These are phyloP conservation scores for Terfezia claveryi DNA, from an alignment of 495 filamentous ascomycete species.

Conservation along the genomic window DNA sequence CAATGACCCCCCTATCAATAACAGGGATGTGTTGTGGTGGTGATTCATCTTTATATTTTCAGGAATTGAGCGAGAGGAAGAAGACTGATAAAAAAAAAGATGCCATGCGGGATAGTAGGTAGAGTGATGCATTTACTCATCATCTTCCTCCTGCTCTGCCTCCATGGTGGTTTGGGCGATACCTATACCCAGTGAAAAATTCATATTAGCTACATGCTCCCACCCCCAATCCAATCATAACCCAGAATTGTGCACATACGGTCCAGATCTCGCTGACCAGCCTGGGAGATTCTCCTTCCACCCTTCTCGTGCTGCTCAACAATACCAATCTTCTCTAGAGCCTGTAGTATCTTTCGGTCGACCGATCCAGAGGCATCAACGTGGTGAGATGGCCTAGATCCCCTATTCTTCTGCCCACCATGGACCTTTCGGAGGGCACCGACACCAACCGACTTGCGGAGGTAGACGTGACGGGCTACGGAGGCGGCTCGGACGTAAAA, in stretches of 20 bases:
- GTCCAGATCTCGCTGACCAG: slow-evolving; percentile 95
- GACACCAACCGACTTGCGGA: slow-evolving; percentile 96
- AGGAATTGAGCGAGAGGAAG: no score
- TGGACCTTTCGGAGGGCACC: slow-evolving; percentile 75
- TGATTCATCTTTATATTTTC: no score
- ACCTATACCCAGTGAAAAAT: no score
- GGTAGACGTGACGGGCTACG: slow-evolving; percentile 93
- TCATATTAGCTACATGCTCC: no score
- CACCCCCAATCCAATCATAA: no score
- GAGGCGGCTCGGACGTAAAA: slow-evolving; percentile 95
- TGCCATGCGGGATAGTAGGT: no score
- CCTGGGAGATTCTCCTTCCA: slow-evolving; percentile 88
- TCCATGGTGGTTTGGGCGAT: no score
- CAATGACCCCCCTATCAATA: no score
- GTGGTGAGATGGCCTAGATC: slow-evolving; percentile 74
- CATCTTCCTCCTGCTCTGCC: no score
- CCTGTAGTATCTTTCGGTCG: slow-evolving; percentile 88
- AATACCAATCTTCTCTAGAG: slow-evolving; percentile 96
- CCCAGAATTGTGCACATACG: slow-evolving; percentile 25
- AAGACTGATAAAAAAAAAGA: no score
- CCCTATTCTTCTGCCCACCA: slow-evolving; percentile 92
- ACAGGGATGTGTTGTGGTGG: no score
- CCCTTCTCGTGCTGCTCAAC: slow-evolving; percentile 97
- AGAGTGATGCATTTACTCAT: no score
- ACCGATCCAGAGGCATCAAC: slow-evolving; percentile 85